These are phyloP conservation scores for Solanum hybrid DNA, from an alignment of 305 asterid species.

Conservation along the genomic window DNA sequence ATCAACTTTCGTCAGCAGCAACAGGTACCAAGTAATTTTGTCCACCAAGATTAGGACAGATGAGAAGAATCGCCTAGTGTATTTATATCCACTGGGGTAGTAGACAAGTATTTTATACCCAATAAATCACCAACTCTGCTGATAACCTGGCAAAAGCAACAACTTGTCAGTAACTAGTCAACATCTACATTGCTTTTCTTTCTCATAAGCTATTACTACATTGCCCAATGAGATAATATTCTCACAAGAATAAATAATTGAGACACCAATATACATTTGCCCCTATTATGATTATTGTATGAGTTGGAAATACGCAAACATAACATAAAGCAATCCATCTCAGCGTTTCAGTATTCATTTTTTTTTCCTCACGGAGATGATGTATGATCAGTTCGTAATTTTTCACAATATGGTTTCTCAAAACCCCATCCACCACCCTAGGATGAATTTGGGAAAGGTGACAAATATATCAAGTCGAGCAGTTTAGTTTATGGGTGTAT, in stretches of 20 bases:
- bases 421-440: background rate
- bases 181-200: background rate
- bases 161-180: background rate
- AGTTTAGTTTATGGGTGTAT: background rate
- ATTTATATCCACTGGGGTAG: background rate
- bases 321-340: background rate
- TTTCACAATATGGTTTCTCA: background rate
- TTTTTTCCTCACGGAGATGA: background rate
- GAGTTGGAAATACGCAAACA: background rate
- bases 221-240: background rate
- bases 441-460: background rate
- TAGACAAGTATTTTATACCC: constrained; percentile 28
- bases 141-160: constrained; percentile 28
- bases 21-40: background rate
- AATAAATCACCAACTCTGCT: constrained; percentile 49
- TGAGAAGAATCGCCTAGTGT: background rate
- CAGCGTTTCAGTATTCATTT: background rate
- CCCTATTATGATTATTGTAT: background rate
- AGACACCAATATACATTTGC: background rate
- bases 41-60: background rate
- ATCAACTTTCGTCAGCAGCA: background rate
- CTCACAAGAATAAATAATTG: background rate
- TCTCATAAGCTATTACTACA: background rate
- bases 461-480: background rate
- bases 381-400: background rate